These are phyloP conservation scores for Thermomucor indicae-seudaticae DNA, from an alignment of 371 early-diverging fungal genomes.

Conservation along the genomic window DNA sequence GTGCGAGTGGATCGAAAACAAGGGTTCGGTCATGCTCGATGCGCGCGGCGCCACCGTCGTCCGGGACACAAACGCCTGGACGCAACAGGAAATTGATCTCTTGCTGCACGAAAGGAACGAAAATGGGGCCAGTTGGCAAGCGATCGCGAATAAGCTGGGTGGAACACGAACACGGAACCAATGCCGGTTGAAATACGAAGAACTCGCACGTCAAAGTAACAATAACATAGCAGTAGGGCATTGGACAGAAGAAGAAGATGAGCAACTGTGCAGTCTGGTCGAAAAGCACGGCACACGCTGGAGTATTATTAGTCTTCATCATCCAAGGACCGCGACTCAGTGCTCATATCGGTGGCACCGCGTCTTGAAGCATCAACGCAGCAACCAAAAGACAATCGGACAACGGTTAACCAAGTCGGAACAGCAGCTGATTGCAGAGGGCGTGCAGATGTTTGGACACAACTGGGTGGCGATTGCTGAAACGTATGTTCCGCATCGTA, in stretches of 20 bases:
- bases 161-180: constrained; percentile 12
- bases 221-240: not conserved
- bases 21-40: not conserved
- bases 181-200: constrained; percentile 15
- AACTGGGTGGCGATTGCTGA: constrained; percentile 34
- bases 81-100: constrained; percentile 7
- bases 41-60: not conserved
- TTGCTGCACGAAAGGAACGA: constrained; percentile 3
- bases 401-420: constrained; percentile 23
- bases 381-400: not conserved
- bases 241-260: constrained; percentile 29
- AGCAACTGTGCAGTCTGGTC: constrained; percentile 9
- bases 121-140: constrained; percentile 14
- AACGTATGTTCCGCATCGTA: constrained; percentile 33
- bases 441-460: constrained; percentile 37
- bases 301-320: constrained; percentile 8
- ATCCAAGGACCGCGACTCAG: constrained; percentile 7
- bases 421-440: constrained; percentile 24
- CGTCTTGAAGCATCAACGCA: constrained; percentile 2
- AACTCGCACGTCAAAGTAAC: not conserved
- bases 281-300: constrained; percentile 8
- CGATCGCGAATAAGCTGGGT: constrained; percentile 11
- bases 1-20: constrained; percentile 10
- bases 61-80: constrained; percentile 12
- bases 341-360: constrained; percentile 25